phyloP scores from a whole-genome alignment of 2,329 filamentous ascomycete species.

The Ceratocystis cubensis region DNA sequence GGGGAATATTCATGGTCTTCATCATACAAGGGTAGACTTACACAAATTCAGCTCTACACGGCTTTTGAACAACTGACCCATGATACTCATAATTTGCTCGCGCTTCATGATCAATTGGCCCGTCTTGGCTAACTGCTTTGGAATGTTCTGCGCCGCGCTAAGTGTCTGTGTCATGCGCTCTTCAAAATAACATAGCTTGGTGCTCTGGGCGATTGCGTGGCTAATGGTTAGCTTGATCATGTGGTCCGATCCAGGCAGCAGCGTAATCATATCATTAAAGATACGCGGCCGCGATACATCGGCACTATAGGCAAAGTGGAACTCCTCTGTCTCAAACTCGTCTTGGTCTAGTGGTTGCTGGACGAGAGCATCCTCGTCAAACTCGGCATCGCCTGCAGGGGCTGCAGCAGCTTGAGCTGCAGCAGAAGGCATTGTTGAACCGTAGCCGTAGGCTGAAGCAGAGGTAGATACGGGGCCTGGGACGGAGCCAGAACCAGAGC shows the following conservation, averaged over 20 bases:
- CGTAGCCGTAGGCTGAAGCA: conserved; percentile 1
- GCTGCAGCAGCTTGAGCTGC: not conserved
- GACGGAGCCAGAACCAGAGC: not conserved
- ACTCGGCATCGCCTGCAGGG: conserved; percentile 11
- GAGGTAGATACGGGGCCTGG: not conserved
- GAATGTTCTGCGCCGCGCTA: conserved; percentile 82
- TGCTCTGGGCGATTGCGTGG: conserved; percentile 94
- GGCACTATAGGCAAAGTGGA: conserved; percentile 93
- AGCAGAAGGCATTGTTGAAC: not conserved
- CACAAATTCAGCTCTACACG: conserved; percentile 95
- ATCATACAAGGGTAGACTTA: conserved; percentile 37
- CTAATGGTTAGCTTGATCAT: conserved; percentile 99
- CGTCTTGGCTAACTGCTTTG: conserved; percentile 75
- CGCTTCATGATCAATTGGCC: conserved; percentile 84
- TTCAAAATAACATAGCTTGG: conserved; percentile 90
- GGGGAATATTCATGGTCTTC: not conserved
- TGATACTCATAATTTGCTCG: conserved; percentile 81
- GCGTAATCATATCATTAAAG: conserved; percentile 98
- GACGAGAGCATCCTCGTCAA: conserved; percentile 38
- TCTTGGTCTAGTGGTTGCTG: conserved; percentile 70
- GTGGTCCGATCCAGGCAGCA: conserved; percentile 79
- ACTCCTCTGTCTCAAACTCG: conserved; percentile 95
- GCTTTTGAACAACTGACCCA: conserved; percentile 82
- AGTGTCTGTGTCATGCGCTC: conserved; percentile 93
- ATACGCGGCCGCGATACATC: conserved; percentile 77